Evolutionary conservation across 306 rosid species (phyloP).

Genomic region (Sechiopsis laciniata): DNA sequence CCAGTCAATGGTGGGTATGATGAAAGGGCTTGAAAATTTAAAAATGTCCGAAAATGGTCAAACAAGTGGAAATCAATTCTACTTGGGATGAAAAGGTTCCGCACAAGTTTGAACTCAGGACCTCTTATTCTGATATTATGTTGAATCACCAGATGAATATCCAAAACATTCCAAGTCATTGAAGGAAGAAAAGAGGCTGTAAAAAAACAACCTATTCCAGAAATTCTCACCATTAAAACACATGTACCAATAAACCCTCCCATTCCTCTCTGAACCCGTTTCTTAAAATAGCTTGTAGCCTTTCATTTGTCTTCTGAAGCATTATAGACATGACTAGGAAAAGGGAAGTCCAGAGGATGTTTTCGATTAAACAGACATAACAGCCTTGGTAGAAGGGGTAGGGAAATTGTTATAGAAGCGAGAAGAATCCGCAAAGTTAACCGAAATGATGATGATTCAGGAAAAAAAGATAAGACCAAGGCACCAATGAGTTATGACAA

Average conservation of each 20-base stretch:
- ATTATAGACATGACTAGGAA: background rate
- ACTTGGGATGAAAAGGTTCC: too few species aligned
- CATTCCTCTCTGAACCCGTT: background rate
- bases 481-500: background rate
- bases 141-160: background rate
- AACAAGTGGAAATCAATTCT: too few species aligned
- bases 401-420: background rate
- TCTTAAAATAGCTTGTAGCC: constrained; percentile 3
- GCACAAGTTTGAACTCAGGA: too few species aligned
- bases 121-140: too few species aligned
- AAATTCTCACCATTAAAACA: background rate
- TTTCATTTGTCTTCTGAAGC: constrained; percentile 1
- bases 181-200: background rate
- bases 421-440: background rate
- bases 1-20: too few species aligned
- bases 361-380: background rate
- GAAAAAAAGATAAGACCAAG: background rate
- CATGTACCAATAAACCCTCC: background rate
- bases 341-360: background rate
- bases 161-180: background rate
- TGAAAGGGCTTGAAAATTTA: too few species aligned
- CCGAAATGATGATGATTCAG: background rate
- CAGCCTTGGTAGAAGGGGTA: background rate
- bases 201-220: constrained; percentile 1
- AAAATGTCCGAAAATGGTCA: too few species aligned